phyloP scores from a whole-genome alignment of 192 early-diverging fungal species.

The Neocallimastix lanati region DNA sequence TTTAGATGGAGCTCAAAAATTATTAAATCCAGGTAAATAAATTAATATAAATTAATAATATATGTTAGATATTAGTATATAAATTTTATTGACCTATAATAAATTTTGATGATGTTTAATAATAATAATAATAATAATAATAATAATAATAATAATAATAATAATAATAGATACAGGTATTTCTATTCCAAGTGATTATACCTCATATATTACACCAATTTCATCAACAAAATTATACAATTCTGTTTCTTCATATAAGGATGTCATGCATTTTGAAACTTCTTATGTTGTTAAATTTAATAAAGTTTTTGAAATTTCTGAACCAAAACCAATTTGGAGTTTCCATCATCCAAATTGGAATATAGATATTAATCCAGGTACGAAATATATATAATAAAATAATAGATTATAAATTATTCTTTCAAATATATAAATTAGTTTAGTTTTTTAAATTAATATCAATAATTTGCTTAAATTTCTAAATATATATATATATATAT shows the following conservation, averaged over 20 bases:
- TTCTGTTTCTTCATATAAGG: constrained; percentile 50
- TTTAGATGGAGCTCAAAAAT: constrained; percentile 70
- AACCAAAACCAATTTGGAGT: constrained; percentile 55
- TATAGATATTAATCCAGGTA: constrained; percentile 13
- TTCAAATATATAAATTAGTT: too few relatives aligned
- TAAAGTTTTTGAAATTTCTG: constrained; percentile 6
- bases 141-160: neutral
- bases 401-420: too few relatives aligned
- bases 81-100: too few relatives aligned
- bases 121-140: too few relatives aligned
- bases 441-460: too few relatives aligned
- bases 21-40: constrained; percentile 36
- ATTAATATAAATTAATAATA: too few relatives aligned
- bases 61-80: too few relatives aligned
- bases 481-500: too few relatives aligned
- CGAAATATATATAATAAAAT: neutral
- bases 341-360: constrained; percentile 60
- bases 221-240: constrained; percentile 67
- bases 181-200: constrained; percentile 77
- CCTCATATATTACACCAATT: constrained; percentile 67
- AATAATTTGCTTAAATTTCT: too few relatives aligned
- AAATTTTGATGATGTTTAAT: too few relatives aligned
- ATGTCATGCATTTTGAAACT: constrained; percentile 56
- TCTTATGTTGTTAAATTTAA: constrained; percentile 97
- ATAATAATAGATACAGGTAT: constrained; percentile 42